A percentile compares a stretch with the other conserved stretches of the same genome.
These are phyloP conservation scores for Quercus tomentella DNA, from an alignment of 331 rosid species.

Conservation along the genomic window DNA sequence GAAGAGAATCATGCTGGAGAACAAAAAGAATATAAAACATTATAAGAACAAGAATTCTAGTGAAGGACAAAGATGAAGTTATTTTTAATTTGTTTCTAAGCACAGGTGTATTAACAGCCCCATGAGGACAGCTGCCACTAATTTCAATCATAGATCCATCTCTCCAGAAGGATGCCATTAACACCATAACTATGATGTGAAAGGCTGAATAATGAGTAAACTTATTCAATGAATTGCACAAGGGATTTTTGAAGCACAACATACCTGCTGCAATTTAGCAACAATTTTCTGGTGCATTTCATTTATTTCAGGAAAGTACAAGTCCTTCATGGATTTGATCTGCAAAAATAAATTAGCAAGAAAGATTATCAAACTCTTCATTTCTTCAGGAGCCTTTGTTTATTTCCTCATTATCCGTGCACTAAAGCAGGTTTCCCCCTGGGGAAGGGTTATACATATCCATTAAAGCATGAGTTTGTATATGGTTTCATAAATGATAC, in stretches of 20 bases:
- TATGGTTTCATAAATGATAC: too few species aligned
- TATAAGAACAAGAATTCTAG: conserved; percentile 8
- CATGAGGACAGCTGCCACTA: neutral
- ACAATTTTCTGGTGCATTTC: conserved; percentile 62
- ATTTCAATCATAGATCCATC: neutral
- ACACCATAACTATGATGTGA: conserved; percentile 1
- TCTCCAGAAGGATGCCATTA: conserved; percentile 2
- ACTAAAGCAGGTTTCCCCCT: too few species aligned
- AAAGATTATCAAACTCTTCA: conserved; percentile 15
- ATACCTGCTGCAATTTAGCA: conserved; percentile 61
- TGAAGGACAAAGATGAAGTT: neutral
- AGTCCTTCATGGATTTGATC: conserved; percentile 72
- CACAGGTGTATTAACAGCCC: neutral
- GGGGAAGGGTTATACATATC: too few species aligned
- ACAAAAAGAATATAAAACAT: conserved; percentile 13
- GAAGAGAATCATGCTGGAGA: conserved; percentile 59
- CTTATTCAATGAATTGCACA: neutral
- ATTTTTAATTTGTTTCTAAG: too few species aligned
- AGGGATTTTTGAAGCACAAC: neutral
- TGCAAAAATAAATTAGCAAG: conserved; percentile 31
- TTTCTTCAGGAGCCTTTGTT: neutral
- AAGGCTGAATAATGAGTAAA: neutral
- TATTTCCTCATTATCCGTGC: too few species aligned
- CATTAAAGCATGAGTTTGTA: too few species aligned
- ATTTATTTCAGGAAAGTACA: conserved; percentile 54